Percentiles rank a stretch among this genome's conserved stretches.
phyloP scores from a whole-genome alignment of 176 grass and related monocot genomes.

The Hyparrhenia diplandra region DNA sequence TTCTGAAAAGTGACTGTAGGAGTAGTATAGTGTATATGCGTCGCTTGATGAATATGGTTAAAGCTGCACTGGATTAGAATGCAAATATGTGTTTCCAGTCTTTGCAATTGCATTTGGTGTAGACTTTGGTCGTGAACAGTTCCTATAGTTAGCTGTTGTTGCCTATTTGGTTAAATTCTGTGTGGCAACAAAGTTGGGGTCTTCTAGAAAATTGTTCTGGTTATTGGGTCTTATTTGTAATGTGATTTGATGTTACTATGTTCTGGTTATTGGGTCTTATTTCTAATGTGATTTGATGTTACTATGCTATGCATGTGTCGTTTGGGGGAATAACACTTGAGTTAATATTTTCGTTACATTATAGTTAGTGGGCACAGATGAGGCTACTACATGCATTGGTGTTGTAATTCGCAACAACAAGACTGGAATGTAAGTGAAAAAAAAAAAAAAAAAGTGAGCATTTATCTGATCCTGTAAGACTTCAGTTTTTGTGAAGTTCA shows the following conservation, averaged over 20 bases:
- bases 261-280: too few species aligned
- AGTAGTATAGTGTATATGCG: background rate
- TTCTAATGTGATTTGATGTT: too few species aligned
- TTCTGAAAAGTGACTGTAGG: background rate
- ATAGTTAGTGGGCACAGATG: slow-evolving; percentile 85
- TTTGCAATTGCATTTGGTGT: background rate
- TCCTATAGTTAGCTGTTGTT: background rate
- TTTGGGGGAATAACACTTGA: background rate
- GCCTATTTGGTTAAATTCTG: background rate
- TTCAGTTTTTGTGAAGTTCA: slow-evolving; percentile 19
- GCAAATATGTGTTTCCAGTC: background rate
- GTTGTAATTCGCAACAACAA: slow-evolving; percentile 74
- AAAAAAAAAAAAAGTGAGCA: slow-evolving; percentile 25
- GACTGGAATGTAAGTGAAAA: slow-evolving; percentile 90
- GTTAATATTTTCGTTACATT: slow-evolving; percentile 16
- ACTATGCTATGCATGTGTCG: background rate
- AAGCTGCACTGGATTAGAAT: background rate
- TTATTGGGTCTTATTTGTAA: background rate
- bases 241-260: background rate
- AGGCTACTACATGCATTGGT: slow-evolving; percentile 82
- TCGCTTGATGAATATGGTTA: background rate
- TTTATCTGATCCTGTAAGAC: slow-evolving; percentile 42
- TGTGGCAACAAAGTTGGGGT: background rate
- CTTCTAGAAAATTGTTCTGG: background rate
- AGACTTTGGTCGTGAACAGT: background rate